Percentiles rank a stretch among this genome's conserved stretches.
Conservation (phyloP, 768 basidiomycete genomes). For the Psilocybe cyanescens region DNA sequence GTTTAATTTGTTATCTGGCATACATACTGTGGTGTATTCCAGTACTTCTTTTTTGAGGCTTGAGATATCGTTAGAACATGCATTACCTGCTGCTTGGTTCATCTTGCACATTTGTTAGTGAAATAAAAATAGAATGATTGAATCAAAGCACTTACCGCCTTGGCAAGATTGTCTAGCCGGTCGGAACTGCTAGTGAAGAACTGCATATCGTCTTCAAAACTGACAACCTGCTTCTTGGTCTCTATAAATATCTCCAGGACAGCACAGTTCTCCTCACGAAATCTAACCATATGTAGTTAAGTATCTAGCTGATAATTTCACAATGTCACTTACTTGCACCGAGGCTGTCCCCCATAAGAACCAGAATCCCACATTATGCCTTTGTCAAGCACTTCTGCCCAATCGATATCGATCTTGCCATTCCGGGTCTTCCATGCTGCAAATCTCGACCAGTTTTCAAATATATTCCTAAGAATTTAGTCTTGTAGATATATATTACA, state of each 20-base stretch:
- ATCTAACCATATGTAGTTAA: not conserved
- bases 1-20: not conserved
- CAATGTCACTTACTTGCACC: not conserved
- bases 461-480: not conserved
- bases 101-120: not conserved
- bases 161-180: not conserved
- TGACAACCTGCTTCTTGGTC: not conserved
- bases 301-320: too few relatives aligned
- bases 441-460: not conserved
- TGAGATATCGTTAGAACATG: not conserved
- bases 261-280: not conserved
- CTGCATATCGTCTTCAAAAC: not conserved
- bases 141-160: not conserved
- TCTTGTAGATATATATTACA: not conserved
- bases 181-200: not conserved
- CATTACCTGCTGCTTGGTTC: not conserved
- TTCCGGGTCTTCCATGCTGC: not conserved
- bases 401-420: not conserved
- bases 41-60: not conserved
- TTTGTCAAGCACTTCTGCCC: not conserved
- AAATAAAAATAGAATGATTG: not conserved
- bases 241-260: not conserved
- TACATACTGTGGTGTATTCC: not conserved
- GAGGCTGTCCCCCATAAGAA: not conserved
- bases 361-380: not conserved